Evolutionary conservation across 192 early-diverging fungal genomes (phyloP), one percentile per base, ranked within the genome.

Genomic region (Umbelopsis sp.): DNA sequence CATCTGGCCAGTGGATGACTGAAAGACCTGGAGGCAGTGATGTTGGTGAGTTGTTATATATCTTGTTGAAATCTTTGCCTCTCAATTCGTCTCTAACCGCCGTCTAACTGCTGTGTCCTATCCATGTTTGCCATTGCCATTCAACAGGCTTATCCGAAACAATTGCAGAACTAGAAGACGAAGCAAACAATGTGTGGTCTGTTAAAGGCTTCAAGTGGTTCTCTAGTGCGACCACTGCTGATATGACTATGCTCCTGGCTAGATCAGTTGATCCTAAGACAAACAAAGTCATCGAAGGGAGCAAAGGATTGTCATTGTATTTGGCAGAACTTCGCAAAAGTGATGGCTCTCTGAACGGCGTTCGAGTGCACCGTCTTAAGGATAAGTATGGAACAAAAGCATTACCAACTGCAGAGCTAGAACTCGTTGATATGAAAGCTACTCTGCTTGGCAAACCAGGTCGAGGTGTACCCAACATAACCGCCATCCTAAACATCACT

Each of bases 1-100:
- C 88, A 35, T 83, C 80, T 64, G 90, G 90, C 11, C 91, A 92
- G 69, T 91, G 89, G 90, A 92, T 91, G 91, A 92, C 90, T 4
- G 91, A 92, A 71, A 77, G 89, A 20, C 87, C 88, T 16, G 89
- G 89, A 47, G 91, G 89, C 37, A 84, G 80, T 37, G 91, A 92
- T 71, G 84, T 92, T 44, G 82, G 82, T 72, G 70, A 70, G 71
- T 49, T 3, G 13, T 13, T 9, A 64, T 27, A 20, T 47, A n/a
- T 8, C 15, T 1, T 47, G 18, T 41, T 16, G 37, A 6, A 41
- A 41, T 41, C 7, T 4, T 41, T 41, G 37, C 10, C 0, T 6
- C 6, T 41, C 0, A 41, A 41, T 30, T 3, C 27, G 37, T 41
- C 0, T 41, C 37, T 41, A 41, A 41, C 37, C 1, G 37, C 5